Conservation (phyloP, 1,284 basidiomycete genomes). For the Violaceomyces palustris region DNA sequence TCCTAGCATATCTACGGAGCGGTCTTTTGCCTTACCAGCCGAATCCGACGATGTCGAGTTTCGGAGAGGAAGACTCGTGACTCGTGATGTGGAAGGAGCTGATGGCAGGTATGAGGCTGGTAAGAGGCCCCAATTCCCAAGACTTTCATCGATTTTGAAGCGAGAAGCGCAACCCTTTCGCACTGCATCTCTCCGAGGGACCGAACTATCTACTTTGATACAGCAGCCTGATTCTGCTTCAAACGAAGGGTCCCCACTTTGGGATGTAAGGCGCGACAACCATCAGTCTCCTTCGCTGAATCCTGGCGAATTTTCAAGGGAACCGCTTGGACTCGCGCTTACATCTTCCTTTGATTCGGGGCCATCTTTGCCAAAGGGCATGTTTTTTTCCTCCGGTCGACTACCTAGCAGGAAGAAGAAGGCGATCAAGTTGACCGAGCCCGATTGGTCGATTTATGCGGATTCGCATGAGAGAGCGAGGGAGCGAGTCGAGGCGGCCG, state of each 20-base stretch:
- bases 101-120: not conserved
- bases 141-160: slow-evolving; percentile 37
- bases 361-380: not conserved
- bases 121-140: not conserved
- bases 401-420: slow-evolving; percentile 1
- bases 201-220: slow-evolving; percentile 15
- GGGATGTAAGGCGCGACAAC: not conserved
- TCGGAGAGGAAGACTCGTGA: not conserved
- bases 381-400: no score
- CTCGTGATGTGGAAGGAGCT: not conserved
- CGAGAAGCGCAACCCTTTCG: slow-evolving; percentile 29
- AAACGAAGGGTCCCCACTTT: not conserved
- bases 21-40: not conserved
- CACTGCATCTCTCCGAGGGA: slow-evolving; percentile 15
- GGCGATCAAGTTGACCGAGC: slow-evolving; percentile 37
- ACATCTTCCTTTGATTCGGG: not conserved
- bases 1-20: not conserved
- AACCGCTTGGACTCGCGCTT: slow-evolving; percentile 10
- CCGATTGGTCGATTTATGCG: slow-evolving; percentile 40
- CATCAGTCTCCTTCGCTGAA: not conserved
- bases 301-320: not conserved
- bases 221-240: not conserved
- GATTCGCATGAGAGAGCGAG: slow-evolving; percentile 38
- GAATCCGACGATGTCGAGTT: not conserved
- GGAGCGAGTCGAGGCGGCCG: slow-evolving; percentile 35